phyloP scores from a whole-genome alignment of 176 grass and related monocot species.

The Carex myosuroides region DNA sequence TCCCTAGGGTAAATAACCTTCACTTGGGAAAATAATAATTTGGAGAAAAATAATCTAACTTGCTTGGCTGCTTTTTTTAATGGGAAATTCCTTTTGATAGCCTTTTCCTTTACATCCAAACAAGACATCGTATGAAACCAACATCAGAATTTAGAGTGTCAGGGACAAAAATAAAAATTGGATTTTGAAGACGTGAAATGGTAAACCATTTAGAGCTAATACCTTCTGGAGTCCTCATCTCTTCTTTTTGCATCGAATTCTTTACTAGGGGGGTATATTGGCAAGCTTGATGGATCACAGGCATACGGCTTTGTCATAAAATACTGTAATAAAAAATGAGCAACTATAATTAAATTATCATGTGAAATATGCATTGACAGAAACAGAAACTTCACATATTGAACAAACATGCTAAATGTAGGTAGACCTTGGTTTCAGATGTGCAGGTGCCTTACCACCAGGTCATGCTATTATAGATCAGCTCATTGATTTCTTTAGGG shows the following conservation, averaged over 20 bases:
- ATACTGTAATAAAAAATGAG: constrained; percentile 44
- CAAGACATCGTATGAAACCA: neutral
- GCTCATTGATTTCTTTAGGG: neutral
- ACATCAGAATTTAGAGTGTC: neutral
- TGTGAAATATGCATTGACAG: neutral
- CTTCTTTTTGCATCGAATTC: constrained; percentile 93
- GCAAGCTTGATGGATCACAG: constrained; percentile 87
- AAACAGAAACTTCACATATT: neutral
- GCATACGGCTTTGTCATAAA: constrained; percentile 86
- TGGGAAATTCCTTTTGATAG: neutral
- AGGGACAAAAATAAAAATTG: constrained; percentile 5
- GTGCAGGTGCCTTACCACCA: neutral
- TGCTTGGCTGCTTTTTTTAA: neutral
- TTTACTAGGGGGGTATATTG: constrained; percentile 89
- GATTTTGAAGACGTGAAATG: neutral
- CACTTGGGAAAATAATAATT: neutral
- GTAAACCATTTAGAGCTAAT: neutral
- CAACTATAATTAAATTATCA: neutral
- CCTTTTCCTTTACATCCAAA: neutral
- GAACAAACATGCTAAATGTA: neutral
- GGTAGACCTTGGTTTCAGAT: neutral
- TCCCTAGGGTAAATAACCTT: neutral
- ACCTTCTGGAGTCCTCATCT: constrained; percentile 89
- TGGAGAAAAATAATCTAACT: neutral
- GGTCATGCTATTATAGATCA: neutral